Evolutionary conservation across 202 grass and related monocot species (phyloP).

Genomic region (Carex arenaria): DNA sequence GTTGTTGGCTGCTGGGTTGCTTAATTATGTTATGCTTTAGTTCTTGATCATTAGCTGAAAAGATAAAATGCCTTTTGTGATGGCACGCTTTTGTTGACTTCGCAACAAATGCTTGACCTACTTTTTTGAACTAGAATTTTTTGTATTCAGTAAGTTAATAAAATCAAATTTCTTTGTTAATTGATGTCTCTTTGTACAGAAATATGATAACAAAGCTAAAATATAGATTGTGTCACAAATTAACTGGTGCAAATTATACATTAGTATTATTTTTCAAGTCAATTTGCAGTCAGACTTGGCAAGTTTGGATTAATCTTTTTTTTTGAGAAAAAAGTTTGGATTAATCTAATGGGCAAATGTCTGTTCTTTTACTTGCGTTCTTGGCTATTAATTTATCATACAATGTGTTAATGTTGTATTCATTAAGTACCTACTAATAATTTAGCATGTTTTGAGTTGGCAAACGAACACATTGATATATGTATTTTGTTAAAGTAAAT

Average conservation of each 20-base stretch:
- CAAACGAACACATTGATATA: neutral
- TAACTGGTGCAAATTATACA: neutral
- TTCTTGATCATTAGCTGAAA: slow-evolving; percentile 3
- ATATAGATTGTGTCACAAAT: neutral
- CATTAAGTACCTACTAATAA: neutral
- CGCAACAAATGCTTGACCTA: neutral
- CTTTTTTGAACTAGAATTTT: slow-evolving; percentile 10
- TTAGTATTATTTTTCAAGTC: neutral
- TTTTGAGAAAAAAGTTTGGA: too few species aligned
- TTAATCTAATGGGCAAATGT: neutral
- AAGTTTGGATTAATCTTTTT: neutral
- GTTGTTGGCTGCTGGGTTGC: neutral
- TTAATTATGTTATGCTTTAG: neutral
- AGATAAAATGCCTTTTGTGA: neutral
- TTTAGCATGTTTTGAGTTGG: neutral
- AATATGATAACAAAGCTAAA: neutral
- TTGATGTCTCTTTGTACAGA: neutral
- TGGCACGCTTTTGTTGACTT: neutral
- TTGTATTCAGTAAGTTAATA: neutral
- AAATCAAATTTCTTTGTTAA: neutral
- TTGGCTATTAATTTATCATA: slow-evolving; percentile 3
- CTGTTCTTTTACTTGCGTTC: neutral
- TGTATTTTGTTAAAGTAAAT: neutral
- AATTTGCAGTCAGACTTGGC: neutral
- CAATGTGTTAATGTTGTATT: neutral